Base-by-base conservation (phyloP, 352 stramenopile species). In the Phytopythium helicoides region DNA sequence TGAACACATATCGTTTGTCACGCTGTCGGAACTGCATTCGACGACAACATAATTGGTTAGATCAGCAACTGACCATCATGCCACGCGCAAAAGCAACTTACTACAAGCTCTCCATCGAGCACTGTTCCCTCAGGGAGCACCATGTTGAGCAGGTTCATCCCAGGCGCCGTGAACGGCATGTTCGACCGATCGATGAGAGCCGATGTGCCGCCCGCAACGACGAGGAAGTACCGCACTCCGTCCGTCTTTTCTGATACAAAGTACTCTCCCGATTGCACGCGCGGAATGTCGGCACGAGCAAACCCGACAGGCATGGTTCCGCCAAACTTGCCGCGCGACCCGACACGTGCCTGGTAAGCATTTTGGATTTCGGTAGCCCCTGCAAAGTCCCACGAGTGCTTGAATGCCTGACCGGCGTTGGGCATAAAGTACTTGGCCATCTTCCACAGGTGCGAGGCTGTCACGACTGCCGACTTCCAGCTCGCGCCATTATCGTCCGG, bases 211-310 rank as follows among this genome's bases (percentile, higher is more conserved):
- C 69, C 79, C 0, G 86, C 77, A 38, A 93, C 80, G 41, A 97
- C 82, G 14, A 97, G 72, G 44, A 97, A 95, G 45, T 96, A 97
- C 26, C 89, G 83, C 52, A 97, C 86, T 22, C 87, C 89, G 56
- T 97, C 89, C 6, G 89, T 97, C 71, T 97, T 97, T 64, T 97
- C 89, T 10, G 86, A 93, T 10, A 95, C 77, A 57, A 81, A 94
- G 58, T 97, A 97, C 54, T 92, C 86, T 37, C 75, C 68, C 36
- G 79, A 74, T 59, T 88, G 81, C 37, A 95, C 81, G n/a, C 88
- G 55, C 33, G 85, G 81, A 45, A 97, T 93, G 58, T 96, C 81
- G 68, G 77, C 89, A 33, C 86, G 81, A n/a, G 87, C 87, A 78
- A 97, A 96, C 9, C 90, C 90, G 16, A 96, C 89, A 8, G 89